Evolutionary conservation across 805 yeast species (phyloP), one percentile per base, ranked within the genome.

Genomic region (Myxozyma kluyveri): DNA sequence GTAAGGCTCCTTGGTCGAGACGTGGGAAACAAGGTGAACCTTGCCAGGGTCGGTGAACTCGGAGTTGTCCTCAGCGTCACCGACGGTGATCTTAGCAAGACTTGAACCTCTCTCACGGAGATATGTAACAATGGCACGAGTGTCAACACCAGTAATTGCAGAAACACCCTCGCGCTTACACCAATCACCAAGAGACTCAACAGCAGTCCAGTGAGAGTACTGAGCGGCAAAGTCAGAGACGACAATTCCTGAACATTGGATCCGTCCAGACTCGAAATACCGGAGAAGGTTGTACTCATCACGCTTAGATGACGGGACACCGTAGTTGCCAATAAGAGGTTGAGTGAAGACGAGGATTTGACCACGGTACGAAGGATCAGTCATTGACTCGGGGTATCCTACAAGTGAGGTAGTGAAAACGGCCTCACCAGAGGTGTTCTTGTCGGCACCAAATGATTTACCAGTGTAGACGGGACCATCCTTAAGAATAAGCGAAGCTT

Each of bases 391-490:
- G 38, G 98, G 99, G 71, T 93, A 93, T 57, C 99, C 99, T 63
- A 93, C 98, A 96, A 93, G 90, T 76, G 99, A 98, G 59, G 99
- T 93, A 74, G 95, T 98, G 82, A 93, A 93, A 56, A 93, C 99
- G 65, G 95, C 81, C 75, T 93, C 99, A 79, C 99, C 99, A 51
- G 98, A 95, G 51, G 83, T 81, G 23, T 96, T 70, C 55, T 77
- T 81, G 57, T 84, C 84, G 50, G 98, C 96, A 77, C 99, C 99
- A 66, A 93, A 93, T 19, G 98, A 91, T 75, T 86, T 88, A 73
- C 99, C 99, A 73, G 88, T 93, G 63, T 91, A 61, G 9, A 50
- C 51, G 9, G 65, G 65, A 7, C 65, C 65, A 43, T 61, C 49
- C 52, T 55, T 50, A 19, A 54, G 27, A 22, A 47, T 41, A 22